Conservation (phyloP, 75 land plant genomes). For the Sequoia sempervirens region DNA sequence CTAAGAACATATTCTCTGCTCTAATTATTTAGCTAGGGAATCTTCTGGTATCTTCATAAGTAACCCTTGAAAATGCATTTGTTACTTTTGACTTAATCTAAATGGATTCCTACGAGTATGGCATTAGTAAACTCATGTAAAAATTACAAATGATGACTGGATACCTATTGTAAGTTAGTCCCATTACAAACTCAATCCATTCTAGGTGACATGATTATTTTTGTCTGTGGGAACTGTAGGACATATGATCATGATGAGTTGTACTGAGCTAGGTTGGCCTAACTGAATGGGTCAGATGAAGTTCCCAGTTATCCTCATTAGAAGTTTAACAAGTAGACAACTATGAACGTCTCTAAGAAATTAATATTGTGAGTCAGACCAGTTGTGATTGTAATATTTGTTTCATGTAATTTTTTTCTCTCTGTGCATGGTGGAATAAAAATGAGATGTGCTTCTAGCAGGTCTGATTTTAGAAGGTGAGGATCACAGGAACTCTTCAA, state of each 20-base stretch:
- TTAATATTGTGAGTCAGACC: not conserved
- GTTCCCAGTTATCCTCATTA: not conserved
- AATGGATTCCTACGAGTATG: not conserved
- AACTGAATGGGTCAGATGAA: slow-evolving; percentile 2
- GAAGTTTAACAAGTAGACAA: not conserved
- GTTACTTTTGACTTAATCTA: not conserved
- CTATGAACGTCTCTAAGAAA: not conserved
- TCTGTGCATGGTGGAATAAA: not conserved
- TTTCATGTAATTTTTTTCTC: not conserved
- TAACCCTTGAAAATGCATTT: not conserved
- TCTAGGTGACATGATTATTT: not conserved
- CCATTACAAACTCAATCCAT: not conserved
- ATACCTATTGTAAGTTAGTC: not conserved
- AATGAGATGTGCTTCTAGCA: not conserved
- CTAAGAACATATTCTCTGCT: not conserved
- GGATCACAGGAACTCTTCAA: not conserved
- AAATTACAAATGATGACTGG: not conserved
- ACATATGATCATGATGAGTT: not conserved
- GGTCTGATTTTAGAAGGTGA: not conserved
- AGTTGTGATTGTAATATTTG: not conserved
- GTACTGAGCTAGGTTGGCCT: not conserved
- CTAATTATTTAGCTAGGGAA: not conserved
- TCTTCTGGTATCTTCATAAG: not conserved
- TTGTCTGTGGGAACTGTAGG: not conserved
- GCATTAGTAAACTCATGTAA: not conserved